phyloP scores from a whole-genome alignment of 2,329 filamentous ascomycete genomes.

The Paramyrothecium roridum region DNA sequence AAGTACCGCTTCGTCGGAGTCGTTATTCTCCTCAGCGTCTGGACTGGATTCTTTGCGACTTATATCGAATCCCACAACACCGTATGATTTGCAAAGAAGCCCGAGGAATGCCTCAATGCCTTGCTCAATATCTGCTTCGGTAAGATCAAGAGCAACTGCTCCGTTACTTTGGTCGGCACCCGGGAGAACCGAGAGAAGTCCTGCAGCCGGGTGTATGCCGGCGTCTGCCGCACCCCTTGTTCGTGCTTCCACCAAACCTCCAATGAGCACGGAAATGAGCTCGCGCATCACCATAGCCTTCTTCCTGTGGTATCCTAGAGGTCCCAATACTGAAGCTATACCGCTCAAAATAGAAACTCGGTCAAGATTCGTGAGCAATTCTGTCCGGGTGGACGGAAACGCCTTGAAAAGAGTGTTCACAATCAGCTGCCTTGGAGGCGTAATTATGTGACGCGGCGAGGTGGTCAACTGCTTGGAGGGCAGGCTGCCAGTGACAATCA shows the following conservation, averaged over 20 bases:
- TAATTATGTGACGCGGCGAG: constrained; percentile 53
- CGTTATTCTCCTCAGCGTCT: constrained; percentile 24
- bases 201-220: constrained; percentile 90
- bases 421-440: constrained; percentile 61
- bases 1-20: constrained; percentile 51
- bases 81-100: constrained; percentile 60
- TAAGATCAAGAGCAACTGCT: constrained; percentile 56
- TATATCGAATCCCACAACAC: constrained; percentile 52
- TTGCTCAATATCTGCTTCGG: constrained; percentile 62
- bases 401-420: constrained; percentile 64
- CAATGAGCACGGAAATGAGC: constrained; percentile 77
- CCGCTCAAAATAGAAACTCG: constrained; percentile 77
- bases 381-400: constrained; percentile 64
- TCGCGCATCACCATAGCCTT: constrained; percentile 88
- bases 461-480: constrained; percentile 47
- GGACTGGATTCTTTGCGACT: constrained; percentile 19
- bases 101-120: constrained; percentile 64
- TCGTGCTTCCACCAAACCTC: constrained; percentile 82
- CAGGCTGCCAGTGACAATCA: constrained; percentile 62
- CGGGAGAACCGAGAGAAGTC: constrained; percentile 69
- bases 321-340: constrained; percentile 80
- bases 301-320: constrained; percentile 78
- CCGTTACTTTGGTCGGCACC: constrained; percentile 46
- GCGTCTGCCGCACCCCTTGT: constrained; percentile 94
- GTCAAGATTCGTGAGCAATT: constrained; percentile 70